Evolutionary conservation across 768 basidiomycete species (phyloP), one percentile per base, ranked within the genome.

Genomic region (Lactarius indigo): DNA sequence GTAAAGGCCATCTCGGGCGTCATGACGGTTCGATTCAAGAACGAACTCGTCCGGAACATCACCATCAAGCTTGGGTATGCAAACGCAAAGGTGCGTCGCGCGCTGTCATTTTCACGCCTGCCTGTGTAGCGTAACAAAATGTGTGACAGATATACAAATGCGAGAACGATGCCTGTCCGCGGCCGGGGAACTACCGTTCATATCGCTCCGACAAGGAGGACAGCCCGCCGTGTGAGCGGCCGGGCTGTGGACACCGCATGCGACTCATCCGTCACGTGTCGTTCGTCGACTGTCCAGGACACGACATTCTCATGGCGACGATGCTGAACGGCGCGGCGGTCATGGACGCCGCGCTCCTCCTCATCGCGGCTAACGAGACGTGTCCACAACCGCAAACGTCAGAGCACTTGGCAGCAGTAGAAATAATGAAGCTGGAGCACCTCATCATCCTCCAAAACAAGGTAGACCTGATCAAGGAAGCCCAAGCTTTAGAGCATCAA

Each of bases 221-320:
- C 69, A 85, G 87, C 72, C 96, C 96, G 8, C 88, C 88, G 20
- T 99, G 97, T 78, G 95, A 97, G 78, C 85, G 94, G 23, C 92
- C 93, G 26, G 93, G 94, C 67, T 98, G 97, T 79, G 89, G 88
- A 44, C 87, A 88, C 64, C 85, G 86, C 20, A 95, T 98, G 94
- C 90, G 90, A 73, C 87, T 98, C 71, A 75, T 98, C 69, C 89
- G 96, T 71, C 97, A 99, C 74, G 96, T 98, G 74, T 98, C 96
- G 3, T 99, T 99, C 78, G 97, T 99, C 75, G 97, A 99, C 78
- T 94, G 91, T 72, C 94, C 92, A 1, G 93, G 96, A 68, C 96
- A 96, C 86, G 95, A 98, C 78, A 98, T 99, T 88, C 88, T 99
- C 78, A 99, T 99, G 97, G 97, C 97, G 59, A 99, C 96, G 70